Conservation (phyloP, 2,329 filamentous ascomycete genomes). For the Eutypa lata region DNA sequence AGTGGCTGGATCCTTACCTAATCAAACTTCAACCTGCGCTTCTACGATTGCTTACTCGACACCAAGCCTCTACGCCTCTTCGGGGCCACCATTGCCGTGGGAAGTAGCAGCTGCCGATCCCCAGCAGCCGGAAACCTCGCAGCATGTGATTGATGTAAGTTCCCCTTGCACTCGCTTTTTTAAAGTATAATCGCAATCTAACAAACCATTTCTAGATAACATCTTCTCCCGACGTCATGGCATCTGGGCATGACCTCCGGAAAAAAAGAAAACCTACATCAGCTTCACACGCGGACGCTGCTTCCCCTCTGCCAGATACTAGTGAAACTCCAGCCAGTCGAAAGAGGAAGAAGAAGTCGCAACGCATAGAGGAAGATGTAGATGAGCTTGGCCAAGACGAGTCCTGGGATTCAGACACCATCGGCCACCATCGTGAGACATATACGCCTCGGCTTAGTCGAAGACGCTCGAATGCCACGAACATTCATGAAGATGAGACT, state of each 20-base stretch:
- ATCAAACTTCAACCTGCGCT: conserved; percentile 27
- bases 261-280: not conserved
- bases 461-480: conserved; percentile 9
- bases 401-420: conserved; percentile 9
- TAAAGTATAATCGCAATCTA: conserved; percentile 1
- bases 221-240: conserved; percentile 26
- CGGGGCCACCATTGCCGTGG: conserved; percentile 25
- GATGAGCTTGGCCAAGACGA: conserved; percentile 26
- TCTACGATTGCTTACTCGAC: conserved; percentile 30
- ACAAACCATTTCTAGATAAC: conserved; percentile 17
- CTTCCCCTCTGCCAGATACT: conserved; percentile 1
- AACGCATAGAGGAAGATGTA: conserved; percentile 19
- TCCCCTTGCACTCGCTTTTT: not conserved
- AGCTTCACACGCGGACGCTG: conserved; percentile 3
- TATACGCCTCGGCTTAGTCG: conserved; percentile 19
- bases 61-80: conserved; percentile 28
- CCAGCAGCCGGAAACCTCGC: conserved; percentile 8
- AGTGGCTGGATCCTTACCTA: conserved; percentile 13
- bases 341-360: conserved; percentile 16
- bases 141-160: conserved; percentile 20
- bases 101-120: conserved; percentile 13
- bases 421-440: conserved; percentile 9
- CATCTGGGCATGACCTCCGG: conserved; percentile 8
- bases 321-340: conserved; percentile 7
- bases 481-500: conserved; percentile 4